Conservation (phyloP, 805 yeast species). For the Metschnikowia hibisci region DNA sequence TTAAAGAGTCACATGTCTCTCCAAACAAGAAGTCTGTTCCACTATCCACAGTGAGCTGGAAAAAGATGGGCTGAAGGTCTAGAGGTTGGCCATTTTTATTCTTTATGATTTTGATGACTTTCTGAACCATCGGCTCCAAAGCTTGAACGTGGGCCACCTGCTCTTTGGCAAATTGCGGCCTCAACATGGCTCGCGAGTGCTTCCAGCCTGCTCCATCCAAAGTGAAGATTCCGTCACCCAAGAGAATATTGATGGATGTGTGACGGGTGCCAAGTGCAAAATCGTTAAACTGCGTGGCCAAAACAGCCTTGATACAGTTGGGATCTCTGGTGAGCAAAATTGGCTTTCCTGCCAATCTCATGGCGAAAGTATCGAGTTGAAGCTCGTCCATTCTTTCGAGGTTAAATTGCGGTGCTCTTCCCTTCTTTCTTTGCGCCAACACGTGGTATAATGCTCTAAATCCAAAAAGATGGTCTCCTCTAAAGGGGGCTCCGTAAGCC, state of each 20-base stretch:
- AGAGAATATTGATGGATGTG: constrained; percentile 18
- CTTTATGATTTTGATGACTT: constrained; percentile 16
- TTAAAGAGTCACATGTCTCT: constrained; percentile 16
- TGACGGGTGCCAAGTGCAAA: constrained; percentile 24
- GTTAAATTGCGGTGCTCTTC: constrained; percentile 12
- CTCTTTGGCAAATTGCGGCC: constrained; percentile 28
- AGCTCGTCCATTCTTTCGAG: constrained; percentile 5
- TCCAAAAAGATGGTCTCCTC: constrained; percentile 13
- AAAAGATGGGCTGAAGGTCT: constrained; percentile 17
- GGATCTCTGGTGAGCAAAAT: constrained; percentile 19
- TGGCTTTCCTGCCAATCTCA: constrained; percentile 11
- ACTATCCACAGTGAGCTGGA: constrained; percentile 17
- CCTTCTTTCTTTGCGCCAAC: constrained; percentile 7
- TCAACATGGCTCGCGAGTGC: constrained; percentile 26
- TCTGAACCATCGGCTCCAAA: constrained; percentile 24
- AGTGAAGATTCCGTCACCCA: constrained; percentile 28
- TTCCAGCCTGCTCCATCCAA: constrained; percentile 29
- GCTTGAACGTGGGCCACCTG: constrained; percentile 25
- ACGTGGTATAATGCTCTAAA: constrained; percentile 7
- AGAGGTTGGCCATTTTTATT: constrained; percentile 8
- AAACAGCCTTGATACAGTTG: constrained; percentile 25
- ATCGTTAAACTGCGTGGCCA: constrained; percentile 26
- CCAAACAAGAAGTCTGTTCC: constrained; percentile 19
- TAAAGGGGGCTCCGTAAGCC: constrained; percentile 10
- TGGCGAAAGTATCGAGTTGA: constrained; percentile 5